These are phyloP conservation scores for Platanthera guangdongensis DNA, from an alignment of 106 monocot species.

Conservation along the genomic window DNA sequence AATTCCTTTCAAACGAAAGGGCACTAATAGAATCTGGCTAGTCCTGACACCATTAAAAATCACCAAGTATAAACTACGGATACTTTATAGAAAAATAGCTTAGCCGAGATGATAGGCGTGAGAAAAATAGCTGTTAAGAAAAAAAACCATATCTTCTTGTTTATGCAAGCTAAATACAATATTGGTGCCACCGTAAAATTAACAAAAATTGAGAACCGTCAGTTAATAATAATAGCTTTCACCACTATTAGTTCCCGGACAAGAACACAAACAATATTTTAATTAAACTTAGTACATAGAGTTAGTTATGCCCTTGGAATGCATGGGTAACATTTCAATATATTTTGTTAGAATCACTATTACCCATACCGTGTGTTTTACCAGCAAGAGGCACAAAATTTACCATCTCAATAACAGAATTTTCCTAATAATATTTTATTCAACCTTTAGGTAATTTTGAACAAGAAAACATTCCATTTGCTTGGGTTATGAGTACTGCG, in stretches of 20 bases:
- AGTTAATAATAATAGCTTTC: background rate
- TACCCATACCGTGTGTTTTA: background rate
- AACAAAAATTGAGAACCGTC: background rate
- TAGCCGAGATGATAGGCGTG: background rate
- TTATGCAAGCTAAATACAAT: background rate
- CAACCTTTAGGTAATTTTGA: background rate
- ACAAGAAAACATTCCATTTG: slow-evolving; percentile 1
- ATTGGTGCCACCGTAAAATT: background rate
- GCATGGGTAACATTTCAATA: background rate
- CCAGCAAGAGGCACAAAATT: background rate
- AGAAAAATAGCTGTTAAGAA: background rate
- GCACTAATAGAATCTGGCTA: no score
- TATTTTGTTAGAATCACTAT: background rate
- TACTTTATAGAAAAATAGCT: background rate
- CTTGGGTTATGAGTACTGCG: background rate
- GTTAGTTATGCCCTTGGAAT: no score
- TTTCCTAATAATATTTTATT: background rate
- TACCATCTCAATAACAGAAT: background rate
- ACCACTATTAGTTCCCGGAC: background rate
- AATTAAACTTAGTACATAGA: no score
- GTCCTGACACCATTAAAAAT: no score
- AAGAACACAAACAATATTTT: background rate
- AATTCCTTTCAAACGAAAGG: no score
- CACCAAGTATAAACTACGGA: no score
- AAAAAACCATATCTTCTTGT: background rate